Conservation (phyloP, 257 asterid species). For the Solanum virginianum region DNA sequence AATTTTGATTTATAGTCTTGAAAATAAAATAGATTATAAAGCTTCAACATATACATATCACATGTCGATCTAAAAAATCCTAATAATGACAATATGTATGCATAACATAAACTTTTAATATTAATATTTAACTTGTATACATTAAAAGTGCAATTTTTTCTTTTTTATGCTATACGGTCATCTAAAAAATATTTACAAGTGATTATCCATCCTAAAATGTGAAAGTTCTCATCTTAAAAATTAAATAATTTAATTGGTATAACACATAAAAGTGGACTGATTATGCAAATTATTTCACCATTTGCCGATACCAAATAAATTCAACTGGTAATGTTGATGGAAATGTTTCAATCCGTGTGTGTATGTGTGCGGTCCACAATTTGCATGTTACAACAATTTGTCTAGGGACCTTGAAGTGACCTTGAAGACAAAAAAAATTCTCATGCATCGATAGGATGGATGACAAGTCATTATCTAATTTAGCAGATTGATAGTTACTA, state of each 20-base stretch:
- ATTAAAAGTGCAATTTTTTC: not conserved
- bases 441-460: slow-evolving; percentile 12
- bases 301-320: not conserved
- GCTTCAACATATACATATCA: not conserved
- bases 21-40: not conserved
- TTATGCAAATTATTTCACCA: not conserved
- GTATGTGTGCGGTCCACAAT: not conserved
- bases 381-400: not conserved
- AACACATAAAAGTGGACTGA: not conserved
- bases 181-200: not conserved
- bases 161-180: not conserved
- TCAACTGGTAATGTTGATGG: not conserved
- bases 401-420: slow-evolving; percentile 2
- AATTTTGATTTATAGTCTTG: not conserved
- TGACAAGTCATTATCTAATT: slow-evolving; percentile 21
- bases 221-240: not conserved
- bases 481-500: not conserved
- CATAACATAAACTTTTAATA: no score
- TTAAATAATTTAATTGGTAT: not conserved
- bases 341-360: not conserved
- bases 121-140: no score
- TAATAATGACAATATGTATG: no score
- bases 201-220: not conserved
- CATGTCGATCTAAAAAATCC: no score
- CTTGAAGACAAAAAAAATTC: slow-evolving; percentile 16